Base-by-base conservation (phyloP, 306 rosid genomes). In the Vigna angularis region DNA sequence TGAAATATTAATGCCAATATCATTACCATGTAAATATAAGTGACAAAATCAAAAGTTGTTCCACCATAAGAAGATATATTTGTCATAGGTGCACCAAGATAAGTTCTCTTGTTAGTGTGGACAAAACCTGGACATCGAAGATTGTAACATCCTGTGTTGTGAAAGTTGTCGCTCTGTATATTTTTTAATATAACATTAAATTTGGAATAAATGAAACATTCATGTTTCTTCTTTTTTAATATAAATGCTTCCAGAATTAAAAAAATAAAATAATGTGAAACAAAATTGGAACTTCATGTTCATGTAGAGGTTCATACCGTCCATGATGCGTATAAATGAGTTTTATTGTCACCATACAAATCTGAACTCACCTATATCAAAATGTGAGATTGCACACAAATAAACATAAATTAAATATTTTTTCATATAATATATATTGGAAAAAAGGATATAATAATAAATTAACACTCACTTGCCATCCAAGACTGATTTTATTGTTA, bases 31-130 rank as follows among this genome's bases (percentile, higher is more conserved):
- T 13, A 1, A 40, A 79, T 24, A 51, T 73, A 50, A 11, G 42
- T 0, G 0, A 22, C 0, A n/a, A 40, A 0, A 17, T 17, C 61
- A 40, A 0, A 0, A 5, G 24, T 38, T 0, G 0, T 0, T 3
- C 67, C 73, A 16, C 30, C 73, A 28, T 72, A 72, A 0, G 6
- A 0, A 26, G 83, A 79, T 72, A 18, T 72, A 3, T 11, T 0
- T 1, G 0, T 2, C n/a, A 72, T 8, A 3, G 0, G 67, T 13
- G 17, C 0, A 4, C 79, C 79, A 3, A 52, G 11, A 32, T 32
- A 32, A 4, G 6, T 5, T 32, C 1, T 0, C 5, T 4, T 5
- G 6, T 26, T 26, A 26, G n/a, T 40, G 0, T 72, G 79, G 4
- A 64, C 49, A 22, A 79, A 79, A 18, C 83, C 79, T 0, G n/a